These are phyloP conservation scores for Hydnomerulius pinastri DNA, from an alignment of 768 basidiomycete species.

Conservation along the genomic window DNA sequence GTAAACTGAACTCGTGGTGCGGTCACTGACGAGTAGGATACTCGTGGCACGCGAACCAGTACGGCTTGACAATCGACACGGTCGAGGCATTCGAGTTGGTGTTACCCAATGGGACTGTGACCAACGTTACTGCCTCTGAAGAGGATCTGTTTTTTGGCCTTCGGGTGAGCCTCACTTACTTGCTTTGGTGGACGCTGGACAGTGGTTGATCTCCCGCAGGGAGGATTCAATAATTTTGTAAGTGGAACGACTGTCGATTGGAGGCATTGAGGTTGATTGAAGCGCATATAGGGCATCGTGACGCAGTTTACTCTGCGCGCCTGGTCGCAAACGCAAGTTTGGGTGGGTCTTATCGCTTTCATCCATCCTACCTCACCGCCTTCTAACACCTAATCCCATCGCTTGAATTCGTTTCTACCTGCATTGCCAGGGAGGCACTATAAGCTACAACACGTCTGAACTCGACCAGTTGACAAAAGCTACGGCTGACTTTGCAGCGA, in stretches of 20 bases:
- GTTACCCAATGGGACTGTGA: constrained; percentile 52
- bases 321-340: constrained; percentile 30
- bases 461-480: constrained; percentile 23
- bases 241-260: constrained; percentile 5
- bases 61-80: constrained; percentile 58
- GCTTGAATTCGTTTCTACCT: constrained; percentile 4
- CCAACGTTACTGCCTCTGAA: constrained; percentile 34
- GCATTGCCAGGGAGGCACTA: constrained; percentile 47
- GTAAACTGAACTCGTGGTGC: background rate
- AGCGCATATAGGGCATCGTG: constrained; percentile 51
- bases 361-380: constrained; percentile 12
- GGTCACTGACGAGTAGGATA: constrained; percentile 47
- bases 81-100: constrained; percentile 60
- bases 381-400: constrained; percentile 17
- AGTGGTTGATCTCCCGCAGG: constrained; percentile 34
- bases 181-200: constrained; percentile 9
- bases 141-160: constrained; percentile 47
- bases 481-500: constrained; percentile 22
- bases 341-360: constrained; percentile 17
- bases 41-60: constrained; percentile 64
- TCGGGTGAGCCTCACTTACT: constrained; percentile 34
- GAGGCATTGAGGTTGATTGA: constrained; percentile 34
- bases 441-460: constrained; percentile 29
- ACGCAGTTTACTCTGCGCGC: constrained; percentile 57
- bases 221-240: constrained; percentile 67